phyloP scores from a whole-genome alignment of 208 protist species.

The Strigomonas oncopelti region DNA sequence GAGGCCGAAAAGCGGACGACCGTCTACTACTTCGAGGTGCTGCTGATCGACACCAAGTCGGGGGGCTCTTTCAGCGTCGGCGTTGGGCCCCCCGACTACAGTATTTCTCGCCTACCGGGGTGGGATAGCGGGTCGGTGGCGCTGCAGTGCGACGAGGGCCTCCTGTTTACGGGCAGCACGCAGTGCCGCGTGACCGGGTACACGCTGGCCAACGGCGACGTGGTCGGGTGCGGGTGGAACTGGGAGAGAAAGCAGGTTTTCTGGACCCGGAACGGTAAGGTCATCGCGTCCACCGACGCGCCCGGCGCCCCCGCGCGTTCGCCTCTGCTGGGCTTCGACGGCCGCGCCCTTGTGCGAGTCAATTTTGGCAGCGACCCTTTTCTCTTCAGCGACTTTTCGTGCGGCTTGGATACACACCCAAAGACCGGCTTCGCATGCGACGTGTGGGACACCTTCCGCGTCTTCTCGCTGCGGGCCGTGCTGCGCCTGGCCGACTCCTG shows the following conservation, averaged over 20 bases:
- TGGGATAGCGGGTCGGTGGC: conserved; percentile 74
- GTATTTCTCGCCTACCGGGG: conserved; percentile 76
- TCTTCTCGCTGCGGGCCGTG: conserved; percentile 64
- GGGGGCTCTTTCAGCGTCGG: conserved; percentile 67
- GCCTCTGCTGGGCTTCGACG: conserved; percentile 79
- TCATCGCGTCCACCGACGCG: conserved; percentile 36
- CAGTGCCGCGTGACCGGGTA: conserved; percentile 43
- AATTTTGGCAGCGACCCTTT: conserved; percentile 85
- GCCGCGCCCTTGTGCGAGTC: conserved; percentile 60
- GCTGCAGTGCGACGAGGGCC: conserved; percentile 69
- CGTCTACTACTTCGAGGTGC: conserved; percentile 85
- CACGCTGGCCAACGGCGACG: conserved; percentile 71
- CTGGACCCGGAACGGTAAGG: conserved; percentile 83
- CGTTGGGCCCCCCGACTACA: conserved; percentile 73
- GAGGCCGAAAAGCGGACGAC: conserved; percentile 7
- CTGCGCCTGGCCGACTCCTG: not conserved
- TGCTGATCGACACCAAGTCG: conserved; percentile 63
- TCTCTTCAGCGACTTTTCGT: conserved; percentile 22
- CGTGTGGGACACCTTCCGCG: conserved; percentile 75
- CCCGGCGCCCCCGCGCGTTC: conserved; percentile 25
- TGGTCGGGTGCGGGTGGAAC: conserved; percentile 86
- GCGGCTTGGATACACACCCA: conserved; percentile 1
- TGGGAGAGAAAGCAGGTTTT: conserved; percentile 50
- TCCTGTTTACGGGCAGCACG: conserved; percentile 56
- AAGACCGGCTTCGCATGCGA: conserved; percentile 18